Evolutionary conservation across 202 grass and related monocot species (phyloP), one percentile per base, ranked within the genome.

Genomic region (Panicum hallii): DNA sequence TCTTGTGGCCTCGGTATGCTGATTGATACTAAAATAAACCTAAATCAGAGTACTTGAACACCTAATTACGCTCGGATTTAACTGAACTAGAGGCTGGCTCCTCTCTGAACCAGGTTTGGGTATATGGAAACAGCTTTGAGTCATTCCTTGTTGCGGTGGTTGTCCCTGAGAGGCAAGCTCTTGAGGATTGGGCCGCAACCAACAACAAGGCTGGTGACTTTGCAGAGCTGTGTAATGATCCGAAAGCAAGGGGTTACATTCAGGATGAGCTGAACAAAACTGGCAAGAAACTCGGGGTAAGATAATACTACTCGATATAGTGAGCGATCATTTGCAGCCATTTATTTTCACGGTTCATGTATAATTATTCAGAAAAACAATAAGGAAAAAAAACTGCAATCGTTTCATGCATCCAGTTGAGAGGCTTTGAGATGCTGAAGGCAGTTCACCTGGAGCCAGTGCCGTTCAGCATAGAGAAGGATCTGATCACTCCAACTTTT

Each of bases 61-160:
- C 54, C 30, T 76, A 28, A 17, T 80, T 54, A 61, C 13, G 10
- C 0, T 81, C 7, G 62, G 22, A 67, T 72, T 53, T 8, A 75
- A 28, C 40, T 89, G 32, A 75, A 15, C 19, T 71, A 60, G 20
- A 58, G 8, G 22, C 26, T 45, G 17, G n/a, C 7, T 64, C 20
- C 6, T 63, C 16, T 63, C 22, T 85, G 38, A 23, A 78, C 70
- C 64, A 99, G 97, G 79, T 96, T 79, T 99, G 97, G 97, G 91
- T 96, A 68, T 98, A 95, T 38, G 95, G 95, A 72, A 98, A 93
- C 74, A 98, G 96, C 75, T 96, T 99, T 3, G 97, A 99, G 86
- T 91, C 91, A 68, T 96, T 94, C 79, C 88, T 99, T 44, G 93
- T 99, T 78, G 82, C 91, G 11, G 90, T 96, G 56, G 97, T 91